Evolutionary conservation across 1,139 yeast genomes (phyloP).

Genomic region (Hyphopichia wangnamkhiaoensis): DNA sequence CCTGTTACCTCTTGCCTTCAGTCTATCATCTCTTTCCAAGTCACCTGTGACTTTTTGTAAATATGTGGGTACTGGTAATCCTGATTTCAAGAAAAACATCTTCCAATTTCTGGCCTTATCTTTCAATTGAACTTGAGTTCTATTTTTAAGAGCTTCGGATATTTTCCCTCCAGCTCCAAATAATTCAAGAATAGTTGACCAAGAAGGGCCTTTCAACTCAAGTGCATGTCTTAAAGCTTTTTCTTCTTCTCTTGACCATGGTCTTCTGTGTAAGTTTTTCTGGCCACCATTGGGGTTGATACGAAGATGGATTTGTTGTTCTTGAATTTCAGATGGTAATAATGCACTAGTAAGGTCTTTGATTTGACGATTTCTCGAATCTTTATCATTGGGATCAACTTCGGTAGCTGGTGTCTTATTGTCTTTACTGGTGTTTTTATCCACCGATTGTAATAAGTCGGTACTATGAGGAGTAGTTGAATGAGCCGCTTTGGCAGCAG

Average conservation of each 20-base stretch:
- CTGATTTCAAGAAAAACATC: slow-evolving; percentile 73
- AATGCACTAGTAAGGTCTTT: slow-evolving; percentile 30
- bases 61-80: slow-evolving; percentile 74
- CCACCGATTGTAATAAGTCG: slow-evolving; percentile 16
- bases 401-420: slow-evolving; percentile 6
- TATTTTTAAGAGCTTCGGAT: slow-evolving; percentile 78
- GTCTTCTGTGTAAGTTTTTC: slow-evolving; percentile 48
- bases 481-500: slow-evolving; percentile 4
- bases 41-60: slow-evolving; percentile 86
- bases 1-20: slow-evolving; percentile 24
- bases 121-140: slow-evolving; percentile 88
- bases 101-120: slow-evolving; percentile 97
- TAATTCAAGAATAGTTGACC: slow-evolving; percentile 85
- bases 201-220: slow-evolving; percentile 83
- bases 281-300: slow-evolving; percentile 30
- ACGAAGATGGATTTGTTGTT: slow-evolving; percentile 44
- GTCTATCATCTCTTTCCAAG: slow-evolving; percentile 54
- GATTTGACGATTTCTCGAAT: slow-evolving; percentile 16
- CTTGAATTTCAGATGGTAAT: slow-evolving; percentile 50
- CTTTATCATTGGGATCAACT: slow-evolving; percentile 6
- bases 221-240: slow-evolving; percentile 80
- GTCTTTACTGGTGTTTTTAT: slow-evolving; percentile 2
- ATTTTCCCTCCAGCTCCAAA: slow-evolving; percentile 92
- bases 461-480: slow-evolving; percentile 29
- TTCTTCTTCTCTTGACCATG: slow-evolving; percentile 92